Evolutionary conservation across 192 early-diverging fungal species (phyloP).

Genomic region (Diversispora eburnea): DNA sequence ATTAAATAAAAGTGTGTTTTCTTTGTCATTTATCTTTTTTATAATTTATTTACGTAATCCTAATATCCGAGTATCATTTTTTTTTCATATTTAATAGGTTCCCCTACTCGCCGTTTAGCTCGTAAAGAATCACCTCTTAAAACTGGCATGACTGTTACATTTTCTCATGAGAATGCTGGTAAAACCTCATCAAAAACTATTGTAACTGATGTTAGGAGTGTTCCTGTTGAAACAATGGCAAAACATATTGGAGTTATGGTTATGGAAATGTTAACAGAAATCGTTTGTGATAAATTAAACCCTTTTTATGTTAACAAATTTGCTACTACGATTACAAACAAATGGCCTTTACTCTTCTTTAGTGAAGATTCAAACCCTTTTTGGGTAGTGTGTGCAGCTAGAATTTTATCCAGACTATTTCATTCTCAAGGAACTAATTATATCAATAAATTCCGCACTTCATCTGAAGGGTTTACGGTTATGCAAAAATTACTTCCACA

Average conservation of each 20-base stretch:
- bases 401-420: constrained; percentile 50
- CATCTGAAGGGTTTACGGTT: constrained; percentile 56
- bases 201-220: constrained; percentile 13
- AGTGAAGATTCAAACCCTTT: constrained; percentile 47
- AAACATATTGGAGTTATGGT: constrained; percentile 42
- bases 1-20: constrained; percentile 48
- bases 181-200: constrained; percentile 10
- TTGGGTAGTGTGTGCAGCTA: constrained; percentile 51
- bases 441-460: constrained; percentile 47
- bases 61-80: background rate
- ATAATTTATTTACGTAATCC: background rate
- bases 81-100: constrained; percentile 22
- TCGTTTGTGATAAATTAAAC: constrained; percentile 50
- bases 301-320: constrained; percentile 50
- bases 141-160: background rate
- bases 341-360: constrained; percentile 65
- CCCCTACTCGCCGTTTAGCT: constrained; percentile 27
- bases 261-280: constrained; percentile 64
- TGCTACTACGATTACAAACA: constrained; percentile 52
- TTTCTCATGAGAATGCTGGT: background rate
- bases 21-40: background rate
- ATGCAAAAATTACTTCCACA: constrained; percentile 51
- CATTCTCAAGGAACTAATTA: constrained; percentile 46
- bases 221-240: background rate
- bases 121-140: constrained; percentile 25